Base-by-base conservation (phyloP, 371 early-diverging fungal genomes). In the Polyrhizophydium stewartii region DNA sequence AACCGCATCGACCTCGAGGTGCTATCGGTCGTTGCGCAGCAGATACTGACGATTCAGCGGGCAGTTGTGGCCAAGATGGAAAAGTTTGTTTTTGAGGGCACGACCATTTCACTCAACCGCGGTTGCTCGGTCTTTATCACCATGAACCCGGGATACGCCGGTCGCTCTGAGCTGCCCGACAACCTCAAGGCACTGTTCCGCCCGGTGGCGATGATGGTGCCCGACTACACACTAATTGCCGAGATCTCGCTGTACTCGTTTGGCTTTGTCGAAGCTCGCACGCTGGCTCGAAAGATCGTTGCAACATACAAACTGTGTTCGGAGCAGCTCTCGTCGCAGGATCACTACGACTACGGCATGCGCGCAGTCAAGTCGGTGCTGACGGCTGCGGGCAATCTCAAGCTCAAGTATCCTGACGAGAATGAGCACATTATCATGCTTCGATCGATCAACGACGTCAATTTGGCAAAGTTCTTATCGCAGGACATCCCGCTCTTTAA, bases 61-160 rank as follows among this genome's bases (percentile, higher is more conserved):
- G 79, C 80, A 7, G 78, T 80, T 7, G 79, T 67, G 0, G 75
- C 77, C 19, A 78, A 77, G 41, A 16, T 77, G 31, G 81, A 82
- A 31, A 75, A 76, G 62, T 78, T 82, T 71, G 79, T 80, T 2
- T 80, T 80, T 69, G 81, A 81, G 63, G 81, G 81, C 13, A 80
- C 81, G 17, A 72, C 69, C n/a, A 78, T 82, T 55, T 69, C 73
- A 16, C 60, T 81, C n/a, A 81, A 81, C 47, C 62, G 72, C 1
- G 75, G 75, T 17, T 79, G 78, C 53, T 77, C 79, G 12, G 77
- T 73, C 1, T 85, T 85, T 62, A 79, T 86, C 55, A 86, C 86
- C 16, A 82, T 86, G 83, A 86, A 86, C 63, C 77, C 84, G 24
- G 84, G 84, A 49, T 84, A 85, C 71, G 76, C 76, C n/a, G 84